These are phyloP conservation scores for Botryosphaeria dothidea DNA, from an alignment of 2,329 filamentous ascomycete genomes.

Conservation along the genomic window DNA sequence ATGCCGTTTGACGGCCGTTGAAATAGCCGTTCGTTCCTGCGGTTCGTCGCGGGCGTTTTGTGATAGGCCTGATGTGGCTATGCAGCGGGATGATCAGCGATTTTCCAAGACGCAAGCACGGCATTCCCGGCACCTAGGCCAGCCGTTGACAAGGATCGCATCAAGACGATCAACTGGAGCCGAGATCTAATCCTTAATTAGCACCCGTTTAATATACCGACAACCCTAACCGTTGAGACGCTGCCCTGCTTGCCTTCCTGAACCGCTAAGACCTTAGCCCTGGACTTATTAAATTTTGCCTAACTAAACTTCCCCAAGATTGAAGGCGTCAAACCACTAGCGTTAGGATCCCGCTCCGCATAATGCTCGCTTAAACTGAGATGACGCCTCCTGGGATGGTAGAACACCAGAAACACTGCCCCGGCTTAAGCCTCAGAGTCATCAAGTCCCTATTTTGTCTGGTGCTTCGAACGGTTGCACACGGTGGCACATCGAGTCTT, in stretches of 20 bases:
- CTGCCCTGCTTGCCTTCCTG: conserved; percentile 1
- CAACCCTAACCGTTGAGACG: not conserved
- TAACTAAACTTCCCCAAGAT: not conserved
- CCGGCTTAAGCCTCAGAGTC: not conserved
- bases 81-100: conserved; percentile 11
- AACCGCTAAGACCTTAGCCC: not conserved
- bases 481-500: not conserved
- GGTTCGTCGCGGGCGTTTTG: not conserved
- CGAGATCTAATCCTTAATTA: not conserved
- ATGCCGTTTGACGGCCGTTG: not conserved
- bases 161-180: not conserved
- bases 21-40: not conserved
- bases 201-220: not conserved
- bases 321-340: not conserved
- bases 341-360: not conserved
- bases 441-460: not conserved
- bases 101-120: not conserved
- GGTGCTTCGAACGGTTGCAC: too few relatives aligned
- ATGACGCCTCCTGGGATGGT: not conserved
- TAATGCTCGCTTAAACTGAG: not conserved
- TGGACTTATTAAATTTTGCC: not conserved
- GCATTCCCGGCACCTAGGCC: conserved; percentile 2
- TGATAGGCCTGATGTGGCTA: not conserved
- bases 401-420: not conserved
- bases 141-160: not conserved